Evolutionary conservation across 192 early-diverging fungal genomes (phyloP), one percentile per base, ranked within the genome.

Genomic region (Chytriomyces hyalinus): DNA sequence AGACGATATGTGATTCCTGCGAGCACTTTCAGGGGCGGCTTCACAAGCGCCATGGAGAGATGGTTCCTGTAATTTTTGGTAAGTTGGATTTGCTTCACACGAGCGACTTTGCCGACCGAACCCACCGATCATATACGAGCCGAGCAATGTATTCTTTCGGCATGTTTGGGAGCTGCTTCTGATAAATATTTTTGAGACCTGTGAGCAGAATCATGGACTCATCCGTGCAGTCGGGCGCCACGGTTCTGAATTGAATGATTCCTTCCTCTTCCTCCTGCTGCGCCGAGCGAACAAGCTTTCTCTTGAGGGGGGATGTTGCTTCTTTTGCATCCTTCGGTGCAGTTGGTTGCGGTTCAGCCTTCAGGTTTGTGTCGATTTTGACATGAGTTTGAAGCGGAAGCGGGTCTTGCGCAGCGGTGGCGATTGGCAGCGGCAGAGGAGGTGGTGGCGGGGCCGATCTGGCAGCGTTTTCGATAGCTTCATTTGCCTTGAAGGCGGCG

Each of bases 131-230:
- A 79, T 96, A 98, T 0, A 98, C 97, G 17, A 99, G 87, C 15
- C 96, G 88, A 0, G 96, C 94, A 77, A 99, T 98, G 77, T 99
- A 99, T 73, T 98, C 95, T 75, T 94, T 92, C 17, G 98, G 98
- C 98, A 99, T 99, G 70, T 97, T 97, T 22, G 98, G 98, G 72
- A 99, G 84, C 75, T 98, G 97, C 62, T 94, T 94, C 77, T 97
- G 94, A 79, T 98, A 96, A 48, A 99, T 93, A 73, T 96, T 96
- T 81, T 98, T 97, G 65, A 99, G 86, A 43, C 93, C 94, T 1
- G 97, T 97, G 50, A 99, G 80, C 20, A 97, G 80, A 0, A 94
- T 93, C 92, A 98, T 95, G 48, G 88, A 92, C 59, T 93, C 90
- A 24, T 90, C 89, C 8, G 80, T 69, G 13, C 89, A 89, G 79